These are phyloP conservation scores for Phytophthora pinifolia DNA, from an alignment of 352 stramenopile genomes.

Conservation along the genomic window DNA sequence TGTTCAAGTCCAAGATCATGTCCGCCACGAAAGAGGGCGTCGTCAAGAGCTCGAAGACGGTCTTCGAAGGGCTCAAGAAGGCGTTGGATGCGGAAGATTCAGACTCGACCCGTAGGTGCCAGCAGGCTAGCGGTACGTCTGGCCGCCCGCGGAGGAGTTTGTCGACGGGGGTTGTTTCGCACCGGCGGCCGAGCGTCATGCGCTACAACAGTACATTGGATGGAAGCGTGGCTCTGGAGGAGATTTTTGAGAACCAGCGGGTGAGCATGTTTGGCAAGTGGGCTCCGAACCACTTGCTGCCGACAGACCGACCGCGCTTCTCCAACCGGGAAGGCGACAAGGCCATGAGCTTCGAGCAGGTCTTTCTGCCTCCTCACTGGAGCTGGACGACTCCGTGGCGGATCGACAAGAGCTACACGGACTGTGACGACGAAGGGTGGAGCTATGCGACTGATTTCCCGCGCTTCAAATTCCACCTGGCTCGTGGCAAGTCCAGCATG, in stretches of 20 bases:
- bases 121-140: slow-evolving; percentile 3
- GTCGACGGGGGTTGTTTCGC: slow-evolving; percentile 15
- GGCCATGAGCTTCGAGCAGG: slow-evolving; percentile 77
- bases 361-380: slow-evolving; percentile 72
- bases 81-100: slow-evolving; percentile 33
- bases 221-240: slow-evolving; percentile 75
- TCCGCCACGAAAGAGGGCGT: slow-evolving; percentile 67
- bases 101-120: slow-evolving; percentile 1
- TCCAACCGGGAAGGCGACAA: slow-evolving; percentile 82
- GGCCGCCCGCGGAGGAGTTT: slow-evolving; percentile 17
- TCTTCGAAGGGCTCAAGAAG: slow-evolving; percentile 60
- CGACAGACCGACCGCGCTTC: slow-evolving; percentile 78
- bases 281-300: slow-evolving; percentile 81
- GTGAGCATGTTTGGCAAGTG: slow-evolving; percentile 89
- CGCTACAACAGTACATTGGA: slow-evolving; percentile 72
- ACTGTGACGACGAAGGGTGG: slow-evolving; percentile 88
- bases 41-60: slow-evolving; percentile 52
- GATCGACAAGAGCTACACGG: slow-evolving; percentile 88
- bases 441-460: slow-evolving; percentile 87
- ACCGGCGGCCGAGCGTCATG: slow-evolving; percentile 35
- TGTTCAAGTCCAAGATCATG: slow-evolving; percentile 87
- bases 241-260: slow-evolving; percentile 90
- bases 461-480: slow-evolving; percentile 82
- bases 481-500: slow-evolving; percentile 77
- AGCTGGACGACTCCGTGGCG: slow-evolving; percentile 86